A percentile compares a stretch with the other conserved stretches of the same genome.
Conservation (phyloP, 1,284 basidiomycete genomes). For the Chalciporus sp. region DNA sequence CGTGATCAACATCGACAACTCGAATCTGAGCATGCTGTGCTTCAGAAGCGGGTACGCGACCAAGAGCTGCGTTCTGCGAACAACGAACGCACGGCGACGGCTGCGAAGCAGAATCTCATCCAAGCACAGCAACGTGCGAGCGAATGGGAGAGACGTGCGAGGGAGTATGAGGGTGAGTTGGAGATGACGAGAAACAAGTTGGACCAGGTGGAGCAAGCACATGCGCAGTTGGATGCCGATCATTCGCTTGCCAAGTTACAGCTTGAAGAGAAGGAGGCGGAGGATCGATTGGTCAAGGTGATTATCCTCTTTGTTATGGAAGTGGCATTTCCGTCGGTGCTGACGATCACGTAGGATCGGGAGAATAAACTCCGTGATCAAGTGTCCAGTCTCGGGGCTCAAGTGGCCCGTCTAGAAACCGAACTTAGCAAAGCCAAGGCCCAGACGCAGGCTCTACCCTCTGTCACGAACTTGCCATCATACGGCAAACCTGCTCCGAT, state of each 20-base stretch:
- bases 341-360: constrained; percentile 57
- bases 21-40: constrained; percentile 63
- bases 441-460: constrained; percentile 29
- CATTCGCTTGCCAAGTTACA: constrained; percentile 65
- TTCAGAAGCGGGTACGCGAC: constrained; percentile 74
- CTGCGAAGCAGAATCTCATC: constrained; percentile 63
- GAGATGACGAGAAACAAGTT: constrained; percentile 59
- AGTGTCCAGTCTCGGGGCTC: constrained; percentile 62
- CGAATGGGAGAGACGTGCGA: constrained; percentile 80
- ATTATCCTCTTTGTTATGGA: constrained; percentile 10
- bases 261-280: constrained; percentile 72
- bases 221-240: constrained; percentile 68
- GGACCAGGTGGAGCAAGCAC: constrained; percentile 66
- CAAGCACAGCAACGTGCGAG: constrained; percentile 74
- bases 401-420: constrained; percentile 56
- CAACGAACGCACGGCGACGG: constrained; percentile 58
- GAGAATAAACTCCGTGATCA: constrained; percentile 70
- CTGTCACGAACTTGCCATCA: constrained; percentile 27
- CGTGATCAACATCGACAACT: constrained; percentile 67
- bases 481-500: constrained; percentile 36
- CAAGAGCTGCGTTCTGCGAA: constrained; percentile 63
- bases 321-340: constrained; percentile 11
- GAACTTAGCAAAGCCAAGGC: constrained; percentile 59
- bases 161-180: constrained; percentile 65
- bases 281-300: constrained; percentile 68